Base-by-base conservation (phyloP, 352 stramenopile genomes). In the Phytopythium sindhum region DNA sequence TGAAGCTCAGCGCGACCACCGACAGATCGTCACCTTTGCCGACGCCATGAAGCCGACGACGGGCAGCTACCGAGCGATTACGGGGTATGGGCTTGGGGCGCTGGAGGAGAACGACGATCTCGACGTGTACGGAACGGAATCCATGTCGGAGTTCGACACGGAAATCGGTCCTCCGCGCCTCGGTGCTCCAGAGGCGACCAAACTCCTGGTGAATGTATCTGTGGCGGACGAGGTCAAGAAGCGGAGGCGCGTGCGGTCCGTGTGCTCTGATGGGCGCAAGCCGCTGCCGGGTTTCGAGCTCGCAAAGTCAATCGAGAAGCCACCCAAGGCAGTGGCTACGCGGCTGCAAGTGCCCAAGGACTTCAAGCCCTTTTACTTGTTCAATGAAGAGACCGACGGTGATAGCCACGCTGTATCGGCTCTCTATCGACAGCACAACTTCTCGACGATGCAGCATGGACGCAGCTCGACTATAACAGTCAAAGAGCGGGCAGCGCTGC, bases 51-150 rank as follows among this genome's bases (percentile, higher is more conserved):
- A 81, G 42, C 62, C 47, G 6, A 70, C 60, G 3, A 68, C 65
- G 24, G 77, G 75, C 19, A 79, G 63, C 39, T 75, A 78, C 63
- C 65, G 59, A n/a, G 69, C 63, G 4, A 70, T 74, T 0, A 87
- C 68, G 39, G 79, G 63, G 7, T 91, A 90, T 53, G 87, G 87
- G 21, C 63, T 96, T 4, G 82, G 87, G 63, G 82, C 87, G 2
- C 65, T 96, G 11, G 87, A 96, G 63, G 87, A 96, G 47, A 88
- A 92, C 56, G 85, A 96, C 60, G 87, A 96, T 45, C 39, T 94
- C 1, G 87, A 96, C 47, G 82, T 96, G 33, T 96, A 96, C 48
- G 85, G 73, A 7, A 76, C 72, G 5, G 69, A 74, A 1, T 81
- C 80, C 0, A 91, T 92, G 77, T 53, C 68, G 23, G 71, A 91